Base-by-base conservation (phyloP, 495 filamentous ascomycete species). In the Hypomontagnella submonticulosa region DNA sequence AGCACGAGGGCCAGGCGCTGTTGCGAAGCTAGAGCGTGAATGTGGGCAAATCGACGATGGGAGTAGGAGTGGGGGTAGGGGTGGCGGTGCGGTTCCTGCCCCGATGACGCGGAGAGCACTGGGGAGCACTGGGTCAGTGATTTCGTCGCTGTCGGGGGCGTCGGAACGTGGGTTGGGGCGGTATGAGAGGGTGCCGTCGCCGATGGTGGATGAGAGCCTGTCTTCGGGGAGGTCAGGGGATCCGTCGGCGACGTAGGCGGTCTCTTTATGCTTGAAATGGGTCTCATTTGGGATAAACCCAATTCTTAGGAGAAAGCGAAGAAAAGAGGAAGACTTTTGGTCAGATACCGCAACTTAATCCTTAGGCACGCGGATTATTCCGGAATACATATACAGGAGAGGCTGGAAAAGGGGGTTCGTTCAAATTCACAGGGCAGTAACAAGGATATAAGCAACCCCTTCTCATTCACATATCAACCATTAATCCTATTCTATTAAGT, bases 131-230 rank as follows among this genome's bases (percentile, higher is more conserved):
- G 6, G n/a, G 0, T 67, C 64, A 0, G 8, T 54, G 20, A 58
- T 67, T 3, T 67, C 64, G 19, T 62, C 58, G 9, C 48, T 67
- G 4, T 58, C 58, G 18, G 62, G 58, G 23, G 62, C 64, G 23
- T 62, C 53, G 36, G 11, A 27, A 7, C 18, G 54, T n/a, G 53
- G 52, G 13, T 33, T 36, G 30, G 57, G 52, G 8, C 52, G 30
- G 16, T 62, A 63, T 11, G 64, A 62, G 36, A 62, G 58, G 54
- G 27, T 42, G 18, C 57, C 63, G 7, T 60, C 63, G 19, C 57
- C 57, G 13, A 19, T 60, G 63, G 41, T 51, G 38, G 63, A 67
- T 19, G 57, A 49, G 20, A 15, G 23, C 16, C 30, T 47, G 32
- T 65, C 47, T 36, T 5, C 38, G 0, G 57, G 61, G 61, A 12